These are phyloP conservation scores for Coemansia sp. DNA, from an alignment of 192 early-diverging fungal genomes.

Conservation along the genomic window DNA sequence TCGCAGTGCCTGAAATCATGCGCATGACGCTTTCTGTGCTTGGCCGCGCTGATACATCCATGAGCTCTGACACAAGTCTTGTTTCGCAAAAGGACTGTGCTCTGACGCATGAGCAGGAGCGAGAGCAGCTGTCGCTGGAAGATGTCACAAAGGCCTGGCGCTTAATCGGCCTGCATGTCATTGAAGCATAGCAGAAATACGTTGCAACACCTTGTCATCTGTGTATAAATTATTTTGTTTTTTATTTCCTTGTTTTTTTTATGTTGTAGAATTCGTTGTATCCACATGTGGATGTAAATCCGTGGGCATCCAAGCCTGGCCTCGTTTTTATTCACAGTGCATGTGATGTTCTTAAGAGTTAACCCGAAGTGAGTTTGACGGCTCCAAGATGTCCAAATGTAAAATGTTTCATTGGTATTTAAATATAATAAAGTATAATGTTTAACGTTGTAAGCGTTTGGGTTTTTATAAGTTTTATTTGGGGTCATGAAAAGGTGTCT, in stretches of 20 bases:
- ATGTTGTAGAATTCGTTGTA: too few species aligned
- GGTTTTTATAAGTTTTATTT: too few species aligned
- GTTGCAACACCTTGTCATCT: not conserved
- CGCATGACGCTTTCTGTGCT: conserved; percentile 54
- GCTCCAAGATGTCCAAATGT: too few species aligned
- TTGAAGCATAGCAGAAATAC: conserved; percentile 28
- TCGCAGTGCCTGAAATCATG: conserved; percentile 48
- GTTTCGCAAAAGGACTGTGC: conserved; percentile 23
- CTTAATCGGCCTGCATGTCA: conserved; percentile 48
- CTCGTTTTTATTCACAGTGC: too few species aligned
- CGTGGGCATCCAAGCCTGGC: too few species aligned
- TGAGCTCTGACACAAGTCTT: conserved; percentile 5
- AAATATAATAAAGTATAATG: too few species aligned
- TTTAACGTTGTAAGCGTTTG: too few species aligned
- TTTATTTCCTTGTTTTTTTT: not conserved
- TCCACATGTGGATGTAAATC: too few species aligned
- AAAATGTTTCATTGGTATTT: too few species aligned
- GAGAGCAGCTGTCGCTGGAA: conserved; percentile 33
- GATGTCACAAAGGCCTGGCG: conserved; percentile 48
- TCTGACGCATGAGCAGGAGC: conserved; percentile 43
- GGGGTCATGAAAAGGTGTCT: too few species aligned
- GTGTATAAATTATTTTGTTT: conserved; percentile 5
- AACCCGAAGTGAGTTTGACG: too few species aligned
- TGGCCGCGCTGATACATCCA: conserved; percentile 26
- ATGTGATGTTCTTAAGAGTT: too few species aligned